Evolutionary conservation across 208 protist genomes (phyloP).

Genomic region (Giardia muris): DNA sequence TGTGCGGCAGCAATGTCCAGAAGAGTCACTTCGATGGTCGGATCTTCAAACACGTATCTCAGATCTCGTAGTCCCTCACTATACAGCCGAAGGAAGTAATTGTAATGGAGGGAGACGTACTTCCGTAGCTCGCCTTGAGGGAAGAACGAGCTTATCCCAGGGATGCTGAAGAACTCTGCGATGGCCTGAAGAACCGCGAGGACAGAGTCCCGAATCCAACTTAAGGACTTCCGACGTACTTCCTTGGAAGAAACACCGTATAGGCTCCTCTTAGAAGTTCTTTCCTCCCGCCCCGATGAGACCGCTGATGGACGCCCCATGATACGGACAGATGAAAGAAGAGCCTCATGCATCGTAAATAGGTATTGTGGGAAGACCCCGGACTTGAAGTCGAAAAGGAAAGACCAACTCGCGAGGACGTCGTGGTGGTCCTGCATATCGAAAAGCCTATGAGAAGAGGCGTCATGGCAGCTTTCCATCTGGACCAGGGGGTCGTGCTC

Average conservation of each 20-base stretch:
- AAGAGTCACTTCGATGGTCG: background rate
- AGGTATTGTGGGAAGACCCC: background rate
- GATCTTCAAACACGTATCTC: background rate
- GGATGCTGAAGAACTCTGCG: background rate
- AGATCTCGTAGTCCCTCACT: background rate
- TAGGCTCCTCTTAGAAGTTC: background rate
- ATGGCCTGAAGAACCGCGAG: background rate
- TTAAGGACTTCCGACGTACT: background rate
- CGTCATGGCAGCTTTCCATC: background rate
- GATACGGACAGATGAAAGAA: background rate
- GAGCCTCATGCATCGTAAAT: background rate
- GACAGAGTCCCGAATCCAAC: background rate
- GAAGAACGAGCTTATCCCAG: background rate
- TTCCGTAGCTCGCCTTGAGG: background rate
- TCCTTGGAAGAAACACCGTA: background rate
- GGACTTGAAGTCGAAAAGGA: background rate
- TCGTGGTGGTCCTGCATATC: background rate
- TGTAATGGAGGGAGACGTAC: background rate
- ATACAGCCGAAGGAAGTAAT: background rate
- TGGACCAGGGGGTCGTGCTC: background rate
- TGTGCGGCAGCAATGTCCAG: background rate
- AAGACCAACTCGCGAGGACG: background rate
- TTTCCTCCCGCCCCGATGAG: background rate
- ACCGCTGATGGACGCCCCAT: background rate
- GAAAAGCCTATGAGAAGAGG: background rate